Evolutionary conservation across 768 basidiomycete genomes (phyloP).

Genomic region (Kwoniella heveanensis): DNA sequence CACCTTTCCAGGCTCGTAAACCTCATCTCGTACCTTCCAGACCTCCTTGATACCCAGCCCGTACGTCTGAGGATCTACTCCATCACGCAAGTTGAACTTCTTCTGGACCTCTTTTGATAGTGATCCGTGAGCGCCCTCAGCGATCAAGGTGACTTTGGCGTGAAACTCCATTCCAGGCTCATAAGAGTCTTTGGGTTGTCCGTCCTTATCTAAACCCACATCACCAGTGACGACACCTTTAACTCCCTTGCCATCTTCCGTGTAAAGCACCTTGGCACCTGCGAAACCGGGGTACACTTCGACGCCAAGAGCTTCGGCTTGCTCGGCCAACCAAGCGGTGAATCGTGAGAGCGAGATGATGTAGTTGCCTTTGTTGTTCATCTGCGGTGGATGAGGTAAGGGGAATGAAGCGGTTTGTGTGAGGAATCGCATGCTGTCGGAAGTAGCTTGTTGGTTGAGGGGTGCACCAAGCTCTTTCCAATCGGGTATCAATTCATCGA

Average conservation of each 20-base stretch:
- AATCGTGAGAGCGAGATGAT: slow-evolving; percentile 85
- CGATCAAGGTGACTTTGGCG: slow-evolving; percentile 85
- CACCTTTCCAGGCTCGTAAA: slow-evolving; percentile 75
- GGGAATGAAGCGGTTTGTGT: slow-evolving; percentile 71
- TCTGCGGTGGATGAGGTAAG: slow-evolving; percentile 94
- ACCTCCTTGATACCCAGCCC: slow-evolving; percentile 96
- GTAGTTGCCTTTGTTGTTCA: slow-evolving; percentile 92
- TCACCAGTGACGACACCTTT: slow-evolving; percentile 88
- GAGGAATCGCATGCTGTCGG: slow-evolving; percentile 81
- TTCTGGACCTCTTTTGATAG: slow-evolving; percentile 77
- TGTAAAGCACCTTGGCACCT: slow-evolving; percentile 77
- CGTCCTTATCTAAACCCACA: slow-evolving; percentile 80
- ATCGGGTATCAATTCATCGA: slow-evolving; percentile 85
- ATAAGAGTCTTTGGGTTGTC: slow-evolving; percentile 77
- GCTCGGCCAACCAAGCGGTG: slow-evolving; percentile 80
- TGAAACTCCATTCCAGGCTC: slow-evolving; percentile 97
- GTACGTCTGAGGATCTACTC: slow-evolving; percentile 87
- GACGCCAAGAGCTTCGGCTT: slow-evolving; percentile 82
- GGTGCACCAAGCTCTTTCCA: slow-evolving; percentile 78
- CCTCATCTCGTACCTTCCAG: slow-evolving; percentile 76
- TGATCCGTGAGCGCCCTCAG: slow-evolving; percentile 92
- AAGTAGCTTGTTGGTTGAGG: slow-evolving; percentile 74
- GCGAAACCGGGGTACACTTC: slow-evolving; percentile 98
- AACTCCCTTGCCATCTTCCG: slow-evolving; percentile 66
- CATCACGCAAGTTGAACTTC: slow-evolving; percentile 70